Base-by-base conservation (phyloP, 257 asterid genomes). In the Solanum pinnatisectum region DNA sequence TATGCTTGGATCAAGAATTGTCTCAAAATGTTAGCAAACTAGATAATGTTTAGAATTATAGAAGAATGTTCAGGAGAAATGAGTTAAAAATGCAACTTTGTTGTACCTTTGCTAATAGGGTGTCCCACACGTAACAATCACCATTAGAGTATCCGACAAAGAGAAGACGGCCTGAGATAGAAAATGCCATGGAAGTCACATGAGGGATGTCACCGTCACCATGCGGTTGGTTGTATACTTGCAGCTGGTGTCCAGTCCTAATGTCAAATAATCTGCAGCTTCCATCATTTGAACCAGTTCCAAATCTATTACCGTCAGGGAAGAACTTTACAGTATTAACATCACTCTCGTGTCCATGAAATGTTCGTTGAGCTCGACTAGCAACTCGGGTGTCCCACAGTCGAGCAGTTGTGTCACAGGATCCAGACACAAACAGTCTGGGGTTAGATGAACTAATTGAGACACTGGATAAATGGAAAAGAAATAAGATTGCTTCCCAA, bases 351-450 rank as follows among this genome's bases (percentile, higher is more conserved):
- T 96, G 99, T 76, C 98, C 99, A 91, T 94, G 93, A 88, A 96
- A 97, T 60, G 99, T 96, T 68, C 96, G 92, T 71, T 94, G 98
- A 85, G 99, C 99, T 86, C 99, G 96, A 93, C 99, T 97, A 85
- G 99, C 99, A 91, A 94, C 98, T 42, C 99, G 98, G 20, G 98
- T 96, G 88, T 97, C 99, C 99, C 99, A 97, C 76, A 97, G 90
- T 32, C 96, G 98, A 86, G 96, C 98, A 89, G 99, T 97, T 86
- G 95, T 87, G 93, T 97, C 99, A 89, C 99, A 96, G 35, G 99
- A 97, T 40, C 99, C 99, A 68, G 99, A 97, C 42, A 96, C 96
- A 86, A 97, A 97, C 98, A 94, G 92, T 90, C 93, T 93, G 25
- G 98, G 89, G 90, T 95, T 94, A 90, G 96, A 91, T 87, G 97